Evolutionary conservation across 257 asterid genomes (phyloP).

Genomic region (Salvia hispanica): DNA sequence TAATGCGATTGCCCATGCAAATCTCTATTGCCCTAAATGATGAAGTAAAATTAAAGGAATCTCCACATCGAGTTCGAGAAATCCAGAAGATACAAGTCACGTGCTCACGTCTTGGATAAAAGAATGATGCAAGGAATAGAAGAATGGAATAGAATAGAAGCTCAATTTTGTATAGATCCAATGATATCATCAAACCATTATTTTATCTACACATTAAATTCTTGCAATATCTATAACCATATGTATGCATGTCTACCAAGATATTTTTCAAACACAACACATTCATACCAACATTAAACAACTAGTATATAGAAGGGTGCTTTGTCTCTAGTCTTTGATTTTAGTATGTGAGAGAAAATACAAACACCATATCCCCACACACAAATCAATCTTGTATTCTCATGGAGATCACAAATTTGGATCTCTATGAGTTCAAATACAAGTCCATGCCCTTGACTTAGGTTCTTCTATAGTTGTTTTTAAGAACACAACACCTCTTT

Average conservation of each 20-base stretch:
- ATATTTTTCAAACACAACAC: slow-evolving; percentile 46
- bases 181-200: slow-evolving; percentile 31
- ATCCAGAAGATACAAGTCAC: slow-evolving; percentile 35
- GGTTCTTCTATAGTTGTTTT: slow-evolving; percentile 34
- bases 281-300: slow-evolving; percentile 3
- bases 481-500: slow-evolving; percentile 16
- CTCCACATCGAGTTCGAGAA: slow-evolving; percentile 27
- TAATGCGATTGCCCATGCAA: slow-evolving; percentile 30
- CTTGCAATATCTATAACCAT: slow-evolving; percentile 5
- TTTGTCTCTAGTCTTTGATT: slow-evolving; percentile 63
- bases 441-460: slow-evolving; percentile 45
- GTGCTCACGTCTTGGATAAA: slow-evolving; percentile 36
- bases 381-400: slow-evolving; percentile 42
- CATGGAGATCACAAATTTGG: slow-evolving; percentile 63
- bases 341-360: slow-evolving; percentile 38
- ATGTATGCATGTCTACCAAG: slow-evolving; percentile 34
- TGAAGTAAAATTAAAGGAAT: slow-evolving; percentile 49
- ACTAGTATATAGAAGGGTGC: slow-evolving; percentile 44
- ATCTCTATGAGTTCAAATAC: slow-evolving; percentile 29
- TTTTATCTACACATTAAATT: slow-evolving; percentile 16
- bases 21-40: slow-evolving; percentile 3
- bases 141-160: slow-evolving; percentile 55
- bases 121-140: slow-evolving; percentile 41
- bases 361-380: slow-evolving; percentile 43
- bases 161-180: slow-evolving; percentile 39